These are phyloP conservation scores for Geranium brycei DNA, from an alignment of 345 rosid genomes.

Conservation along the genomic window DNA sequence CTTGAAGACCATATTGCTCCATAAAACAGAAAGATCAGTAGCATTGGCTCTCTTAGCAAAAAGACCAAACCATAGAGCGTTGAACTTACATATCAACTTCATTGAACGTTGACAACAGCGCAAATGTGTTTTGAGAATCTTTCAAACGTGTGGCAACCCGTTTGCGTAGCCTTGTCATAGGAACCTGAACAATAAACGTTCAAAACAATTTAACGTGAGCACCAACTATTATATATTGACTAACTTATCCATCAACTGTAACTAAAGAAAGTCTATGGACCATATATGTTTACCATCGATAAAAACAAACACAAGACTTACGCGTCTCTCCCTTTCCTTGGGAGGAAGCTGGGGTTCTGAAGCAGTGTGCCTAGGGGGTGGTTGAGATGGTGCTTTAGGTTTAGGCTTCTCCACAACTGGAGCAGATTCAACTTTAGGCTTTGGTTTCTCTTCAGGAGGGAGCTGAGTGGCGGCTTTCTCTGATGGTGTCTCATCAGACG, in stretches of 20 bases:
- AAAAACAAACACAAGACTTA: slow-evolving; percentile 19
- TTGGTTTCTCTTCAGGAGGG: slow-evolving; percentile 14
- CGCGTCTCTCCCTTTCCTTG: slow-evolving; percentile 95
- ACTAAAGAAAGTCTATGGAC: background rate
- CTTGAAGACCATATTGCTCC: background rate
- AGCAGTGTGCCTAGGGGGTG: slow-evolving; percentile 56
- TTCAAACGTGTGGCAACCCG: slow-evolving; percentile 90
- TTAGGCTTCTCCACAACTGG: slow-evolving; percentile 33
- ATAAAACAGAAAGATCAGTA: too few species aligned
- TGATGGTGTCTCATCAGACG: slow-evolving; percentile 41
- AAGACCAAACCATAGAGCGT: background rate
- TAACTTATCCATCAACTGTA: background rate
- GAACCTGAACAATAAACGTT: slow-evolving; percentile 39
- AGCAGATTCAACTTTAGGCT: background rate
- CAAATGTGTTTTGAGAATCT: slow-evolving; percentile 95
- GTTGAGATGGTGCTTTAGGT: slow-evolving; percentile 27
- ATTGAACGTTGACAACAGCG: slow-evolving; percentile 90
- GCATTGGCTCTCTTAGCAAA: background rate
- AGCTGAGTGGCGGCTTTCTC: slow-evolving; percentile 42
- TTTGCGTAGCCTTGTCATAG: slow-evolving; percentile 97
- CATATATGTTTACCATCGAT: background rate
- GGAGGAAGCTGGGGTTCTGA: slow-evolving; percentile 97
- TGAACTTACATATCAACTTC: slow-evolving; percentile 85
- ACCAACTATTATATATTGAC: background rate
- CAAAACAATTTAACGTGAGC: background rate